A percentile compares a stretch with the other conserved stretches of the same genome.
phyloP scores from a whole-genome alignment of 2,329 filamentous ascomycete genomes.

The Fusarium buharicum region DNA sequence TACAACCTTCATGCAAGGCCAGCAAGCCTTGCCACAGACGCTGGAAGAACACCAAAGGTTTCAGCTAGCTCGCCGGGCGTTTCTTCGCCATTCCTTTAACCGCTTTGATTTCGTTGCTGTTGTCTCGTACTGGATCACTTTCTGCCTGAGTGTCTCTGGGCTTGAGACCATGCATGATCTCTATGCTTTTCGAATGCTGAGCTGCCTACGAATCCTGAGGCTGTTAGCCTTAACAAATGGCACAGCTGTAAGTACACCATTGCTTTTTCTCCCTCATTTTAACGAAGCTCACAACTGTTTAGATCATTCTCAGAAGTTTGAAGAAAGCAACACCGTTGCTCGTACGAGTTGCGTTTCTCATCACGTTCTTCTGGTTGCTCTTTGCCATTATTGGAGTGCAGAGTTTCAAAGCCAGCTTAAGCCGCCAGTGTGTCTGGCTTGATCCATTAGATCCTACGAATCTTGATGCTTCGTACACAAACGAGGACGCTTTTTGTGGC shows the following conservation, averaged over 20 bases:
- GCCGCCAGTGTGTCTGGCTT: slow-evolving; percentile 81
- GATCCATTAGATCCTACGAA: slow-evolving; percentile 69
- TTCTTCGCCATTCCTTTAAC: slow-evolving; percentile 95
- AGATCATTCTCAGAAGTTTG: slow-evolving; percentile 92
- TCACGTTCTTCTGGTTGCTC: slow-evolving; percentile 96
- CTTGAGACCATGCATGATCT: slow-evolving; percentile 77
- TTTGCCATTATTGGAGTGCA: slow-evolving; percentile 98
- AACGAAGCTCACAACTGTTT: slow-evolving; percentile 25
- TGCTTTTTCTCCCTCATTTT: neutral
- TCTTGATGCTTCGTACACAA: slow-evolving; percentile 66
- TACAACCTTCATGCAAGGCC: slow-evolving; percentile 78
- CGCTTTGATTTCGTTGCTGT: slow-evolving; percentile 94
- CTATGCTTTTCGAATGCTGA: slow-evolving; percentile 95
- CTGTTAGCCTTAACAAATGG: slow-evolving; percentile 93
- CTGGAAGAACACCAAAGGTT: slow-evolving; percentile 82
- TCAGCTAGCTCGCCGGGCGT: slow-evolving; percentile 89
- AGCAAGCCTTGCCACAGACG: slow-evolving; percentile 67
- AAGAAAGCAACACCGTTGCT: slow-evolving; percentile 95
- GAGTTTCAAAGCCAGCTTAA: slow-evolving; percentile 88
- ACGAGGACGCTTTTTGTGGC: slow-evolving; percentile 82
- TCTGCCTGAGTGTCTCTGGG: slow-evolving; percentile 75
- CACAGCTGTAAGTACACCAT: slow-evolving; percentile 74
- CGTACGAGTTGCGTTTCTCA: slow-evolving; percentile 91
- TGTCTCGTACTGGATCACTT: slow-evolving; percentile 93
- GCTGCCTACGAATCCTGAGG: slow-evolving; percentile 90